phyloP scores from a whole-genome alignment of 2,329 filamentous ascomycete species.

The Pseudogymnoascus sp. region DNA sequence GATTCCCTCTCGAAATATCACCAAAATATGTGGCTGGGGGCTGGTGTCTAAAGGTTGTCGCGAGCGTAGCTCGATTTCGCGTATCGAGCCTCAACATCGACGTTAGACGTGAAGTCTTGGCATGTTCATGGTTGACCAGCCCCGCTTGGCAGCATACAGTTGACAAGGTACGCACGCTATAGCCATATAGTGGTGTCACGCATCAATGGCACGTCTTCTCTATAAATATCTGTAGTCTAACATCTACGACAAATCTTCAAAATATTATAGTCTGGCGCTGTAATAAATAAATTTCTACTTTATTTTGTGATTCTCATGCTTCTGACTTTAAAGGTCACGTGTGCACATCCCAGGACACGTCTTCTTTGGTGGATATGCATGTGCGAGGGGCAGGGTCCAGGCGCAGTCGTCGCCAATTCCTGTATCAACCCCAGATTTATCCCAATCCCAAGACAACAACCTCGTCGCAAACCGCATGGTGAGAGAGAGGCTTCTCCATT shows the following conservation, averaged over 20 bases:
- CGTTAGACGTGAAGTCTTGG: slow-evolving; percentile 8
- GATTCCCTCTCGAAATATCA: slow-evolving; percentile 4
- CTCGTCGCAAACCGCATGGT: slow-evolving; percentile 1
- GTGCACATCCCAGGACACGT: not conserved
- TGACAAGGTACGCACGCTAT: slow-evolving; percentile 2
- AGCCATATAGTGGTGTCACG: slow-evolving; percentile 6
- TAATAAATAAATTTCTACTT: not conserved
- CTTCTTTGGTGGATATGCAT: not conserved
- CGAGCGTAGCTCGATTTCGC: slow-evolving; percentile 6
- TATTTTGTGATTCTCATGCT: not conserved
- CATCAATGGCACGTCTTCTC: not conserved
- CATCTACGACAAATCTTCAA: not conserved
- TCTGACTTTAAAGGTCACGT: not conserved
- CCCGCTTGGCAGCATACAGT: not conserved
- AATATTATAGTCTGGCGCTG: not conserved
- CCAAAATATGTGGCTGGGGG: slow-evolving; percentile 5
- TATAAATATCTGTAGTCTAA: not conserved
- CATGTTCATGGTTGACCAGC: slow-evolving; percentile 1
- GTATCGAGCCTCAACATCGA: not conserved
- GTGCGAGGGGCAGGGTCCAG: slow-evolving; percentile 7
- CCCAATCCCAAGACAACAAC: slow-evolving; percentile 3
- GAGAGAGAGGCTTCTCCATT: not conserved
- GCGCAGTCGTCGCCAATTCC: not conserved
- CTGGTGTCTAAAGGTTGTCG: slow-evolving; percentile 5
- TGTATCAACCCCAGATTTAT: slow-evolving; percentile 5